Evolutionary conservation across 108 stramenopile species (phyloP).

Genomic region (Halocafeteria seosinensis): DNA sequence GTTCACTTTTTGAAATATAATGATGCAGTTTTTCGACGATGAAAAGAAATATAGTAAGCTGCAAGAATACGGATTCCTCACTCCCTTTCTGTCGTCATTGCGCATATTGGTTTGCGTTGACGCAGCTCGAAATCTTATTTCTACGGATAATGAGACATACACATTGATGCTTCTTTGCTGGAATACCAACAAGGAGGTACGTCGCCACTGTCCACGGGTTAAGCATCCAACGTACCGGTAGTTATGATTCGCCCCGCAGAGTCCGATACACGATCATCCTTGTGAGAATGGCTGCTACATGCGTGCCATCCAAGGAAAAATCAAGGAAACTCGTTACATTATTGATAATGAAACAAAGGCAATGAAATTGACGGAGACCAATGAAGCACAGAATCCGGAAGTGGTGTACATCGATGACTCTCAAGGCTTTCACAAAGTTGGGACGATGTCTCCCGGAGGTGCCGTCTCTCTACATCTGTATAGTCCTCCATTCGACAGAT

Average conservation of each 20-base stretch:
- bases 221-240: slow-evolving; percentile 36
- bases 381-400: neutral
- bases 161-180: slow-evolving; percentile 71
- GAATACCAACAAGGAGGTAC: slow-evolving; percentile 39
- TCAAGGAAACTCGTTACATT: neutral
- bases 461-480: slow-evolving; percentile 69
- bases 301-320: neutral
- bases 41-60: no score
- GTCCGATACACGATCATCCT: slow-evolving; percentile 25
- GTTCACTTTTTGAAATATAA: no score
- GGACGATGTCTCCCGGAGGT: neutral
- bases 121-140: slow-evolving; percentile 53
- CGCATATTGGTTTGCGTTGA: no score
- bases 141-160: slow-evolving; percentile 54
- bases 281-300: slow-evolving; percentile 61
- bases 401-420: slow-evolving; percentile 56
- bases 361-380: neutral
- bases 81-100: neutral
- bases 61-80: no score
- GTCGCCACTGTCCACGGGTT: slow-evolving; percentile 30
- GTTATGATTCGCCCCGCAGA: neutral
- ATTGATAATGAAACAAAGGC: neutral
- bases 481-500: slow-evolving; percentile 54
- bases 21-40: no score
- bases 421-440: slow-evolving; percentile 70